Conservation (phyloP, 2,329 filamentous ascomycete genomes). For the Podosphaera aphanis region DNA sequence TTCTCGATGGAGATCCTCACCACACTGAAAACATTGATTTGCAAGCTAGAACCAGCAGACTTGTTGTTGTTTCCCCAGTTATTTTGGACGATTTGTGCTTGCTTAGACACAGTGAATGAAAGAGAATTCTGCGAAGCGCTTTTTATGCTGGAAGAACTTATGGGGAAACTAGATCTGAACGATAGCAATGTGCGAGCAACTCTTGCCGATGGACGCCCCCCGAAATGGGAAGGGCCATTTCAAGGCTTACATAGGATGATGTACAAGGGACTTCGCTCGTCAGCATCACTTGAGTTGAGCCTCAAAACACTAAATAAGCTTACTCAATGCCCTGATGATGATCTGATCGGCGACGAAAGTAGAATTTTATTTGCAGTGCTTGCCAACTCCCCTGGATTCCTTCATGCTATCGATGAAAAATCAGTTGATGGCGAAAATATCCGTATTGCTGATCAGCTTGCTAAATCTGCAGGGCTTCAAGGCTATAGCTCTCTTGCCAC, state of each 20-base stretch:
- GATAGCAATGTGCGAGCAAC: constrained; percentile 43
- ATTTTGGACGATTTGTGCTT: constrained; percentile 95
- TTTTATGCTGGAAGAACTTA: constrained; percentile 69
- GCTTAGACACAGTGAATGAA: constrained; percentile 90
- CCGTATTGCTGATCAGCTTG: constrained; percentile 44
- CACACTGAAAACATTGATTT: constrained; percentile 75
- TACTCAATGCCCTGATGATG: constrained; percentile 53
- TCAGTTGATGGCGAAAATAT: constrained; percentile 30
- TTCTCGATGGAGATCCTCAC: constrained; percentile 97
- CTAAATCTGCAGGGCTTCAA: constrained; percentile 49
- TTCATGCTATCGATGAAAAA: constrained; percentile 52
- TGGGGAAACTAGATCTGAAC: constrained; percentile 63
- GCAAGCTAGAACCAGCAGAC: constrained; percentile 56
- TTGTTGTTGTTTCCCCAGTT: constrained; percentile 79
- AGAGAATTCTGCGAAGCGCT: constrained; percentile 79
- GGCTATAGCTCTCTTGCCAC: constrained; percentile 42
- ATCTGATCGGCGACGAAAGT: constrained; percentile 59
- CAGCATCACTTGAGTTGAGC: constrained; percentile 54
- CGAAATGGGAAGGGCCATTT: constrained; percentile 72
- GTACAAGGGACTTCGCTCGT: constrained; percentile 81
- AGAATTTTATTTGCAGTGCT: constrained; percentile 68
- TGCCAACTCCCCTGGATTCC: constrained; percentile 73
- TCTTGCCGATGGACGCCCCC: constrained; percentile 56
- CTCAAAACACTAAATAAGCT: constrained; percentile 58
- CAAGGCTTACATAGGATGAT: constrained; percentile 67